Conservation (phyloP, 441 rosid genomes). For the Populus hybrid region DNA sequence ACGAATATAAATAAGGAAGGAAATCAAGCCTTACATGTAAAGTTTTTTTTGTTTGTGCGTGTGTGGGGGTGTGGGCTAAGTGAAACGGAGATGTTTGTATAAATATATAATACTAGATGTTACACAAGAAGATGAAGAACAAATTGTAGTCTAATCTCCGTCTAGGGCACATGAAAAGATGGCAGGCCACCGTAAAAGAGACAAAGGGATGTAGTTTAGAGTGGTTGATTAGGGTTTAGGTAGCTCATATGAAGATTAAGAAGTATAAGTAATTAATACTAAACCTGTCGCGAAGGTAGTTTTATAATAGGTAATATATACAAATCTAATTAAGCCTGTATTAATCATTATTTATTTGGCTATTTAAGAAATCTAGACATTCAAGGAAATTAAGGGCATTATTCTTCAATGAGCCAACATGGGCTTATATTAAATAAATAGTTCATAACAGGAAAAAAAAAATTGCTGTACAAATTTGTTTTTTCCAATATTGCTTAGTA, state of each 20-base stretch:
- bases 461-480: not conserved
- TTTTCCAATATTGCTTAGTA: not conserved
- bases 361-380: not conserved
- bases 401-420: not conserved
- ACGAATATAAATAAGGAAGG: too few species aligned
- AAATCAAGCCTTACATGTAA: too few species aligned
- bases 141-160: slow-evolving; percentile 7
- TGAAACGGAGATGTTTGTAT: too few species aligned
- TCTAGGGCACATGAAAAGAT: slow-evolving; percentile 37
- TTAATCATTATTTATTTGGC: not conserved
- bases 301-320: not conserved
- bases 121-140: slow-evolving; percentile 23
- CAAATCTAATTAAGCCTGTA: not conserved
- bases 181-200: slow-evolving; percentile 12
- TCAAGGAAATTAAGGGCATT: not conserved
- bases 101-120: too few species aligned
- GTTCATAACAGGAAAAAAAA: not conserved
- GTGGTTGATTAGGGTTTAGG: slow-evolving; percentile 50
- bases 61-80: too few species aligned
- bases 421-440: not conserved
- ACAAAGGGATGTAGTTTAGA: slow-evolving; percentile 9
- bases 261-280: slow-evolving; percentile 4
- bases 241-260: slow-evolving; percentile 46
- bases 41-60: too few species aligned
- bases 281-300: not conserved